Conservation (phyloP, 352 stramenopile species). For the Phytophthora sojae region DNA sequence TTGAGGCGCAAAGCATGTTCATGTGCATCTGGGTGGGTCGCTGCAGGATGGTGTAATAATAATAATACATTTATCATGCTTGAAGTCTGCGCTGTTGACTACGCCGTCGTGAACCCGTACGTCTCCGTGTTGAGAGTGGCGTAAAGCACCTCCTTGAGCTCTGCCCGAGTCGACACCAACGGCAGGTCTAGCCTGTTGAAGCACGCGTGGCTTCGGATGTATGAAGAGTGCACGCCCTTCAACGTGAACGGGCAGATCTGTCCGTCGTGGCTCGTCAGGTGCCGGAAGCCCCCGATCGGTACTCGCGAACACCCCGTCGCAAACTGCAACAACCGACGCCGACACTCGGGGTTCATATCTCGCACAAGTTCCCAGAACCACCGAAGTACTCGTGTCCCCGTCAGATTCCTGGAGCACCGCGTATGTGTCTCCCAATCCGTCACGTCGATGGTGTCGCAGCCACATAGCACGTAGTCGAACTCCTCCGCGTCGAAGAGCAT, state of each 20-base stretch:
- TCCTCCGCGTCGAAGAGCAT: conserved; percentile 96
- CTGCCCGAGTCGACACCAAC: conserved; percentile 60
- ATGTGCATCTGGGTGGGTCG: not conserved
- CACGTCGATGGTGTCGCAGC: conserved; percentile 93
- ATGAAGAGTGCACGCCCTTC: conserved; percentile 51
- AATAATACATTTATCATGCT: not conserved
- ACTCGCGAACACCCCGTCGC: conserved; percentile 72
- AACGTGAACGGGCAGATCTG: conserved; percentile 68
- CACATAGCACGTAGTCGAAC: conserved; percentile 94
- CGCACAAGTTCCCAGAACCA: conserved; percentile 86
- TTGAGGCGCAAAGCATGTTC: not conserved
- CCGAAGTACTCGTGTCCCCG: conserved; percentile 37
- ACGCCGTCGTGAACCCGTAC: conserved; percentile 57
- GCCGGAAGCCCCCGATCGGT: conserved; percentile 59
- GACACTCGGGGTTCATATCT: conserved; percentile 64
- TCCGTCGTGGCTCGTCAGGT: conserved; percentile 65
- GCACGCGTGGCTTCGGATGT: conserved; percentile 68
- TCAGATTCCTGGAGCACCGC: conserved; percentile 46
- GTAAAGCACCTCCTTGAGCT: conserved; percentile 54
- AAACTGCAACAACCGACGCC: conserved; percentile 69
- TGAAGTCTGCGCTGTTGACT: not conserved
- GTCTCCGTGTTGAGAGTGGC: conserved; percentile 42
- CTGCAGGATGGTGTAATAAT: not conserved
- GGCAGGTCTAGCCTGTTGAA: conserved; percentile 93
- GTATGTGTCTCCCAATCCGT: conserved; percentile 94